Conservation (phyloP, 2,329 filamentous ascomycete genomes). For the Podosphaera leucotricha region DNA sequence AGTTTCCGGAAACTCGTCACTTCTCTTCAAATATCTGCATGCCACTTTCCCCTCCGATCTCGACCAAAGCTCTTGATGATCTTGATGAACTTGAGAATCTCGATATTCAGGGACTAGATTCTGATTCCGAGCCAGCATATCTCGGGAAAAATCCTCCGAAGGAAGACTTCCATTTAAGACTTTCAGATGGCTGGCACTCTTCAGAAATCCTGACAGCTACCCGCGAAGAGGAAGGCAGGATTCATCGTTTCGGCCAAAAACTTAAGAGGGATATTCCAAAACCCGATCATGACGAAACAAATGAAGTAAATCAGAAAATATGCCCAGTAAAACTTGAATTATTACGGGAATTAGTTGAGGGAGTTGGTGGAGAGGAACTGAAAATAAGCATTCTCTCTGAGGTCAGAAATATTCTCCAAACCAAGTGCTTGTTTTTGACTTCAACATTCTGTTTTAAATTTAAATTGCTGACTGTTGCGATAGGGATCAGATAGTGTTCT, state of each 20-base stretch:
- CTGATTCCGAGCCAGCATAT: constrained; percentile 8
- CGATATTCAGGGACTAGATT: constrained; percentile 4
- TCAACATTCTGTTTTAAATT: too few relatives aligned
- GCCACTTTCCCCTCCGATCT: constrained; percentile 1
- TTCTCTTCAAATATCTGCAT: constrained; percentile 1
- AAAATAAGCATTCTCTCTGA: constrained; percentile 24
- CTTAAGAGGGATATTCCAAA: constrained; percentile 39
- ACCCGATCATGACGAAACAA: constrained; percentile 10
- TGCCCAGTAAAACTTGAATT: constrained; percentile 17
- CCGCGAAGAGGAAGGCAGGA: constrained; percentile 43
- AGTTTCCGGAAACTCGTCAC: constrained; percentile 67
- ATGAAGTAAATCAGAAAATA: constrained; percentile 21
- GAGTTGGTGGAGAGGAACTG: constrained; percentile 35
- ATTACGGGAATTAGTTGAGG: constrained; percentile 38
- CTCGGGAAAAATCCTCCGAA: constrained; percentile 17
- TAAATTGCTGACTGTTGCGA: too few relatives aligned
- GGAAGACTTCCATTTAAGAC: constrained; percentile 18
- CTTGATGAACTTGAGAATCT: constrained; percentile 3
- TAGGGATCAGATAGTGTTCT: too few relatives aligned
- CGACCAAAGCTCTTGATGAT: constrained; percentile 8
- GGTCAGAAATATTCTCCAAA: background rate
- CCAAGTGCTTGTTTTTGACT: too few relatives aligned
- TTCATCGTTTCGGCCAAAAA: constrained; percentile 44
- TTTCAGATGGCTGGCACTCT: constrained; percentile 28
- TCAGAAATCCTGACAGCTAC: constrained; percentile 46